A percentile compares a stretch with the other conserved stretches of the same genome.
Conservation (phyloP, 257 asterid species). For the Parsonsia alboflavescens region DNA sequence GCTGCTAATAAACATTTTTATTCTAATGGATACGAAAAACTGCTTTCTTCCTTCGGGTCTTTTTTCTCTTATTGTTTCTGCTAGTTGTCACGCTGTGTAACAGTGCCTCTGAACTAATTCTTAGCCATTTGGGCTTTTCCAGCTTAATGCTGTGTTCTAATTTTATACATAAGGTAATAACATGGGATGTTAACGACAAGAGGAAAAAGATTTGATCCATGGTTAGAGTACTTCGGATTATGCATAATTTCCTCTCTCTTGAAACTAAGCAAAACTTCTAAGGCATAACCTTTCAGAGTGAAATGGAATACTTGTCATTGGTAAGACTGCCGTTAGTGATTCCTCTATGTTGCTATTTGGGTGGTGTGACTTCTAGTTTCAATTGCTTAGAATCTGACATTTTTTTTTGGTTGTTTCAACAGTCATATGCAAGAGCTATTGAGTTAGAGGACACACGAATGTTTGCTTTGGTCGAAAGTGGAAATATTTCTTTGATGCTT, state of each 20-base stretch:
- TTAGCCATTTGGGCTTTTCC: neutral
- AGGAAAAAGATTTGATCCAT: neutral
- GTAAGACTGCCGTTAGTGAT: neutral
- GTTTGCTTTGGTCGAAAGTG: slow-evolving; percentile 88
- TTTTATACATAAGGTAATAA: neutral
- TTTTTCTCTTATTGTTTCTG: neutral
- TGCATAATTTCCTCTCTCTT: neutral
- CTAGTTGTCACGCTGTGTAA: neutral
- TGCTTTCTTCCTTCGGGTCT: neutral
- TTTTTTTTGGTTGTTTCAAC: slow-evolving; percentile 25
- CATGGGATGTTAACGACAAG: neutral
- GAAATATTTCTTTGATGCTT: slow-evolving; percentile 80
- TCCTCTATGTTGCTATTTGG: slow-evolving; percentile 11
- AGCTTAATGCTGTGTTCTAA: neutral
- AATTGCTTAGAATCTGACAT: slow-evolving; percentile 15
- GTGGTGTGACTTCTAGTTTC: slow-evolving; percentile 7
- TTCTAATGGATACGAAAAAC: neutral
- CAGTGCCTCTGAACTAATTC: slow-evolving; percentile 1
- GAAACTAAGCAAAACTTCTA: neutral
- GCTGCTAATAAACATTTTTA: neutral
- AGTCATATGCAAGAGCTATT: slow-evolving; percentile 93
- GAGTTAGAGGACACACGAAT: slow-evolving; percentile 82
- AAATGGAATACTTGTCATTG: neutral
- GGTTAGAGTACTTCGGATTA: neutral
- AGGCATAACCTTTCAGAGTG: neutral